Evolutionary conservation across 1,284 basidiomycete species (phyloP).

Genomic region (Ceratorhiza oryzae-sativae): DNA sequence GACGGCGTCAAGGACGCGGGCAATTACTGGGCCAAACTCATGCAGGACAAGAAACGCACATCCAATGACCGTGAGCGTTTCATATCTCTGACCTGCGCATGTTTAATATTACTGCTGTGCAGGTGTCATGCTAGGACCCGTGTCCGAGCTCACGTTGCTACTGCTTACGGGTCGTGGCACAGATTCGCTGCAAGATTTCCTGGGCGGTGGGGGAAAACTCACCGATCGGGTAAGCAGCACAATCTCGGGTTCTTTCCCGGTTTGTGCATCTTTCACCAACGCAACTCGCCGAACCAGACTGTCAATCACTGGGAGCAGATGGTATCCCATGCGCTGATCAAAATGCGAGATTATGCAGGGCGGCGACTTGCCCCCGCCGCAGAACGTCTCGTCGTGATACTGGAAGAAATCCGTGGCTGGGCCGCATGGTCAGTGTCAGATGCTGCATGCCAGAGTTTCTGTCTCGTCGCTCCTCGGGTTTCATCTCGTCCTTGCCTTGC

Average conservation of each 20-base stretch:
- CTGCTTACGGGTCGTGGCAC: conserved; percentile 72
- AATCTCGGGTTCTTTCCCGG: not conserved
- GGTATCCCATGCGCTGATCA: conserved; percentile 70
- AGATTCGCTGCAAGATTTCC: conserved; percentile 71
- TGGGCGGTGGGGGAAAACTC: conserved; percentile 77
- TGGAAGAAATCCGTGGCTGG: conserved; percentile 80
- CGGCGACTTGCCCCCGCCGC: conserved; percentile 72
- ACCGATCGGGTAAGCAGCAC: conserved; percentile 69
- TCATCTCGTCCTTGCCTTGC: conserved; percentile 8
- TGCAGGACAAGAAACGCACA: conserved; percentile 67
- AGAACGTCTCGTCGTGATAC: conserved; percentile 72
- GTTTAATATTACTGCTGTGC: conserved; percentile 35
- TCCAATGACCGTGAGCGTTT: conserved; percentile 67
- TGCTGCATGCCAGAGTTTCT: conserved; percentile 22
- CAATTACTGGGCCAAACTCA: conserved; percentile 70
- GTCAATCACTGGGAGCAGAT: conserved; percentile 73
- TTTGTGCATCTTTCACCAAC: not conserved
- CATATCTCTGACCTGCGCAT: conserved; percentile 9
- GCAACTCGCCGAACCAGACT: conserved; percentile 33
- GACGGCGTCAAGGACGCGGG: conserved; percentile 73
- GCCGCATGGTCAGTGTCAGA: conserved; percentile 64
- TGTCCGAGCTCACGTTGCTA: conserved; percentile 74
- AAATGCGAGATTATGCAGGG: conserved; percentile 74
- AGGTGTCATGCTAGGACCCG: conserved; percentile 49
- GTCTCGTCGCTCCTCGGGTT: conserved; percentile 9